Base-by-base conservation (phyloP, 257 asterid genomes). In the Solanum corneliomulleri region DNA sequence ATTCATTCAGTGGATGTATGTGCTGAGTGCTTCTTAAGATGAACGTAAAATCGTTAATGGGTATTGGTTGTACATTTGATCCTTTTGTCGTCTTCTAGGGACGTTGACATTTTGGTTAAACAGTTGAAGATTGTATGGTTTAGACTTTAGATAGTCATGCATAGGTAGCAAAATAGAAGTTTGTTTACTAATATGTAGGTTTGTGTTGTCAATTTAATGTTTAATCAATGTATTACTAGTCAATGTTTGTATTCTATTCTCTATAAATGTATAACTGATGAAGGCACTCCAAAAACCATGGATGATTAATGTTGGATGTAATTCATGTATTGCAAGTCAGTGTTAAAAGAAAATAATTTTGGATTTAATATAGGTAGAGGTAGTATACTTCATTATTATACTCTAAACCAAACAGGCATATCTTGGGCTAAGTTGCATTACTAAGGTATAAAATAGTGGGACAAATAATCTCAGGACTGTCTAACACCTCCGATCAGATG, bases 401-500 rank as follows among this genome's bases (percentile, higher is more conserved):
- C 7, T 62, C 2, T 62, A 62, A 62, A 62, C 20, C 74, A 68
- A 68, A 6, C 5, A 13, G n/a, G 42, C 35, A 33, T 33, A 33
- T 33, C 35, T 5, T 37, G 39, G 7, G 39, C 1, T 37, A 37
- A 37, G 39, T 6, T 5, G 39, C 0, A 37, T 37, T 37, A 6
- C 39, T 37, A 5, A 5, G 39, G 5, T 4, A 35, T 35, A 4
- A 35, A 35, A 35, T 35, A 35, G 7, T 35, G 7, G 1, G 1
- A 35, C 6, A 35, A 35, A 35, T 37, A 37, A 6, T 6, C 7
- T 35, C 1, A 35, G 0, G 0, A 35, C 39, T 37, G 7, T 37
- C 39, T 37, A 5, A 37, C 6, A 37, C 7, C 39, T 37, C 0
- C 1, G 1, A 1, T 37, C 39, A 37, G 7, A 6, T 5, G 1